Base-by-base conservation (phyloP, 2,329 filamentous ascomycete species). In the Rachicladosporium sp. region DNA sequence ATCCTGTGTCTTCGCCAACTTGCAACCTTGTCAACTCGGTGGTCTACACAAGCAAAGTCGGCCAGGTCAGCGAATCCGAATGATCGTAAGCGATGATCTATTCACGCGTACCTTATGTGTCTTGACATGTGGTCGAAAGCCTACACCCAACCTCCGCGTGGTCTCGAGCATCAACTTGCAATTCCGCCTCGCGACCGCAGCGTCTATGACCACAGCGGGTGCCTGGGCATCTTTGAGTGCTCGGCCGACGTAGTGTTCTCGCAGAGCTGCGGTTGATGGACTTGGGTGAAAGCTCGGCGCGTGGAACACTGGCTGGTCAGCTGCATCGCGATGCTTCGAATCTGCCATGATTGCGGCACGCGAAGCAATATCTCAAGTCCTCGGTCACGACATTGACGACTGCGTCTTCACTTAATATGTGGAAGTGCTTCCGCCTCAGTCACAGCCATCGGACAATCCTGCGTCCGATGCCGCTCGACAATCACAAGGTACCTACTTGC, bases 71-170 rank as follows among this genome's bases (percentile, higher is more conserved):
- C 29, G n/a, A 23, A 5, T 35, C 10, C 3, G n/a, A n/a, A n/a
- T n/a, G n/a, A n/a, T n/a, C n/a, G n/a, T n/a, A n/a, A n/a, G n/a
- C n/a, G n/a, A n/a, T n/a, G n/a, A n/a, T n/a, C n/a, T n/a, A n/a
- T n/a, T n/a, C n/a, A n/a, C n/a, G n/a, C n/a, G n/a, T 60, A 80
- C 80, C 66, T 91, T 91, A 59, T 91, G 84, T 13, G 82, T 87
- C 62, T 91, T 91, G 43, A 89, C 76, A 57, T 91, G 84, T 1
- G 80, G 78, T 43, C 84, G 68, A 65, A 85, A 89, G 5, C 69
- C 71, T 15, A 88, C 66, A 0, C 69, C 66, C 10, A 88, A 61
- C 36, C 63, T 61, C 31, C 69, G 57, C 10, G 73, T 70, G 0
- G 81, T 73, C 9, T 76, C 65, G 5, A 86, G 71, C 81, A 91